Percentiles rank a stretch among this genome's conserved stretches.
Conservation (phyloP, 1,284 basidiomycete genomes). For the Ceratobasidium sp. region DNA sequence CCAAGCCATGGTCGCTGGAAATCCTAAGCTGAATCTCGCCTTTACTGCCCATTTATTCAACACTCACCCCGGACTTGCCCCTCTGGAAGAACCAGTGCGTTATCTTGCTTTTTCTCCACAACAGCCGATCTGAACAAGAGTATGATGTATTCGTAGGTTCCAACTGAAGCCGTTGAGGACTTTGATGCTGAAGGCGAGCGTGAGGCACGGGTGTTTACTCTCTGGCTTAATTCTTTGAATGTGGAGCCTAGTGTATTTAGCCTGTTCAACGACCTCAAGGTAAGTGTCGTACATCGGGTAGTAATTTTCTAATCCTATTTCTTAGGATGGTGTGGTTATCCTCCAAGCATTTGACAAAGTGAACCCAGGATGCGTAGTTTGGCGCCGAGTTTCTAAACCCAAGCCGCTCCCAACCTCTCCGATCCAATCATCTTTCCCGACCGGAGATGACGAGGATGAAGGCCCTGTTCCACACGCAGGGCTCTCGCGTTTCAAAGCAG, state of each 20-base stretch:
- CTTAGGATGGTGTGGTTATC: slow-evolving; percentile 83
- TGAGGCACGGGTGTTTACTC: slow-evolving; percentile 96
- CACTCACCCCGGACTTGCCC: slow-evolving; percentile 93
- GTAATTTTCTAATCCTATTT: background rate
- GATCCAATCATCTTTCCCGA: slow-evolving; percentile 60
- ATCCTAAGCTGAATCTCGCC: slow-evolving; percentile 98
- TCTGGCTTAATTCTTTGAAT: slow-evolving; percentile 97
- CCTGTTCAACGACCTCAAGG: slow-evolving; percentile 95
- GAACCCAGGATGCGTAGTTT: slow-evolving; percentile 90
- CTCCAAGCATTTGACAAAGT: slow-evolving; percentile 98
- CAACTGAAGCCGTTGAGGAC: slow-evolving; percentile 85
- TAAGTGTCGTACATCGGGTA: slow-evolving; percentile 51
- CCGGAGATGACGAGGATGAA: slow-evolving; percentile 73
- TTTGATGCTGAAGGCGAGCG: slow-evolving; percentile 99
- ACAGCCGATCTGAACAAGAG: background rate
- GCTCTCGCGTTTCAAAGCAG: slow-evolving; percentile 95
- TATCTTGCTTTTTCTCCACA: background rate
- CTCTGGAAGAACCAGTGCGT: slow-evolving; percentile 81
- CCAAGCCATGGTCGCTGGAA: slow-evolving; percentile 91
- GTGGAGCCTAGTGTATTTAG: slow-evolving; percentile 98
- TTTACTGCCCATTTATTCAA: slow-evolving; percentile 99
- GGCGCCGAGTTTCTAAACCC: slow-evolving; percentile 95
- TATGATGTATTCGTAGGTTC: slow-evolving; percentile 71
- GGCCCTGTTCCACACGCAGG: slow-evolving; percentile 84
- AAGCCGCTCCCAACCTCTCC: slow-evolving; percentile 66